Conservation (phyloP, 225 moss, liverwort and hornwort species). For the Polytrichum formosum region DNA sequence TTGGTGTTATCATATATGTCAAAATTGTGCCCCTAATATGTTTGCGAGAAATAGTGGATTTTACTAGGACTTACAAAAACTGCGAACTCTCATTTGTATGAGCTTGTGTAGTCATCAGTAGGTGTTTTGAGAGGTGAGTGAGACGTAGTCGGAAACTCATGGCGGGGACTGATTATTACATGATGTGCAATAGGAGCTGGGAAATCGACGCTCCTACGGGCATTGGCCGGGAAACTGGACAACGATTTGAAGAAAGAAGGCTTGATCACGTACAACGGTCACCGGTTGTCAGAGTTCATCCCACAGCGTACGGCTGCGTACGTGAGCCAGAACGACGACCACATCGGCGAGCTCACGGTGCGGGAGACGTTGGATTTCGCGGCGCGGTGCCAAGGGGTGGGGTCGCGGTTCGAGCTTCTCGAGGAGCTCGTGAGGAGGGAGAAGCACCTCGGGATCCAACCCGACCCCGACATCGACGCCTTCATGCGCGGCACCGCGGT, state of each 20-base stretch:
- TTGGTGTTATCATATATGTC: no score
- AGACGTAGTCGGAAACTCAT: no score
- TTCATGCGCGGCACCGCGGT: conserved; percentile 44
- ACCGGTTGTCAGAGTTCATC: conserved; percentile 28
- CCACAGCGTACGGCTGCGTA: conserved; percentile 41
- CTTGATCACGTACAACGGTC: conserved; percentile 41
- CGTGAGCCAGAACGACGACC: conserved; percentile 48
- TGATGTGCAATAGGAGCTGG: conserved; percentile 17
- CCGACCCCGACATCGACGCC: conserved; percentile 37
- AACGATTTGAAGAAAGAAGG: conserved; percentile 26
- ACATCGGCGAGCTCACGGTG: conserved; percentile 44
- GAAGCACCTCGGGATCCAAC: conserved; percentile 35
- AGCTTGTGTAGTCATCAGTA: neutral
- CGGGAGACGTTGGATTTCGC: conserved; percentile 49
- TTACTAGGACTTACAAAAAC: no score
- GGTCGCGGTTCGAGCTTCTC: conserved; percentile 27
- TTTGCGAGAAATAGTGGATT: no score
- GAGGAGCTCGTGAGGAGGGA: conserved; percentile 42
- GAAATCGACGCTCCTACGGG: conserved; percentile 34
- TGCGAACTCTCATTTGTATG: no score
- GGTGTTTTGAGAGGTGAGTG: neutral
- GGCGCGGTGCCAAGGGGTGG: conserved; percentile 53
- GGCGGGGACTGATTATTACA: no score
- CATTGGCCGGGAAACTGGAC: conserved; percentile 32
- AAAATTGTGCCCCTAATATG: no score